Percentiles rank a stretch among this genome's conserved stretches.
Conservation (phyloP, 2,329 filamentous ascomycete genomes). For the Monascus ruber region DNA sequence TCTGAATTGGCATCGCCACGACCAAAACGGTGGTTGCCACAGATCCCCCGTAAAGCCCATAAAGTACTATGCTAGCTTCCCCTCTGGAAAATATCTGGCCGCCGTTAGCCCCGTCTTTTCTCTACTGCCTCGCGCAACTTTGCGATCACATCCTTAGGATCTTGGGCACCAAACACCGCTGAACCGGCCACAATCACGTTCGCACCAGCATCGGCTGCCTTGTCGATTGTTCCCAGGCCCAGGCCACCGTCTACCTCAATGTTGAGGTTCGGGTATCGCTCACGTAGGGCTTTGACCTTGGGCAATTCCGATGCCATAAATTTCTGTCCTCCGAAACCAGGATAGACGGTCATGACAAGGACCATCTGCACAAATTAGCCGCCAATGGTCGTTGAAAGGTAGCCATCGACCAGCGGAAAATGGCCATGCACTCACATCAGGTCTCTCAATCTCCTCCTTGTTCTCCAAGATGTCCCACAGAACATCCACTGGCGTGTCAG, state of each 20-base stretch:
- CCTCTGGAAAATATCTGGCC: no score
- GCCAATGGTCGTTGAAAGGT: background rate
- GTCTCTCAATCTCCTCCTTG: conserved; percentile 59
- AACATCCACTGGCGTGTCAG: conserved; percentile 79
- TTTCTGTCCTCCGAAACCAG: conserved; percentile 94
- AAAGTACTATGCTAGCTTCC: no score
- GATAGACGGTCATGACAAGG: conserved; percentile 94
- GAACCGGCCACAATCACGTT: conserved; percentile 97
- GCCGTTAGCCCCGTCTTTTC: conserved; percentile 19
- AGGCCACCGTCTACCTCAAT: conserved; percentile 96
- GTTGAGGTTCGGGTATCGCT: conserved; percentile 80
- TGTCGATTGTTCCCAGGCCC: conserved; percentile 77
- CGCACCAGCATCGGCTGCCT: conserved; percentile 86
- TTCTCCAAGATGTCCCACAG: conserved; percentile 81
- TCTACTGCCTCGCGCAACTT: conserved; percentile 71
- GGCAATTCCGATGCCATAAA: conserved; percentile 95
- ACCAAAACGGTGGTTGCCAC: no score
- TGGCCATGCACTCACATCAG: conserved; percentile 58
- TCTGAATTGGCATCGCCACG: no score
- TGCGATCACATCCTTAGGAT: conserved; percentile 78
- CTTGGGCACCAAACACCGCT: conserved; percentile 85
- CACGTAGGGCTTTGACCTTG: conserved; percentile 75
- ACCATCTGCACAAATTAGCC: conserved; percentile 60
- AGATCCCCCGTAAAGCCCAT: no score
- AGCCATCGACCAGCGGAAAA: background rate